Base-by-base conservation (phyloP, 305 asterid genomes). In the Fraxinus xanthoxyloides region DNA sequence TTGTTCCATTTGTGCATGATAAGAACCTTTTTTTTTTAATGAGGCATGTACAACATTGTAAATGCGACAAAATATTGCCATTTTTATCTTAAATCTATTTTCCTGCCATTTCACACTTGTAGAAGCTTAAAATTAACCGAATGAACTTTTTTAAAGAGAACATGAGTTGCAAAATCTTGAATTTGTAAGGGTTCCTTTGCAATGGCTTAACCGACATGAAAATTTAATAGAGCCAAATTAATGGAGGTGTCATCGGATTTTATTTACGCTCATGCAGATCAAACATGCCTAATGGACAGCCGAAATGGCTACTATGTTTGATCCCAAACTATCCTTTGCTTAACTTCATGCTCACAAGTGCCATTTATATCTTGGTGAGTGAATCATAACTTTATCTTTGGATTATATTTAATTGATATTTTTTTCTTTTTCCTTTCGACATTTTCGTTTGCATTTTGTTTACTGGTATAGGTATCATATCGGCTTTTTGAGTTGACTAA, bases 401-500 rank as follows among this genome's bases (percentile, higher is more conserved):
- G 6, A 21, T 69, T 5, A 34, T 54, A 75, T 17, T 82, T 48
- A 23, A 77, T 9, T 54, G 48, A 31, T 86, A 2, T 70, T 23
- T 76, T 34, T 30, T 78, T 6, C 26, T 54, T 23, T 75, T 65
- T 28, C 35, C 38, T 59, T 73, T 32, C 77, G 21, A 70, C 76
- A 59, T 40, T 67, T 65, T 65, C 65, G 32, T 3, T 84, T 30
- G 28, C 75, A 35, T 32, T 51, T 40, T 28, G 38, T 12, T 67
- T 19, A 23, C 80, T 31, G 79, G 67, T 88, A 86, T 94, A 95
- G 98, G 83, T 94, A 85, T 95, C 98, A 8, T 84, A 85, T 85
- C 83, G 98, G 65, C 87, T 94, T 76, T 95, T 94, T 87, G 97
- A 92, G 89, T 92, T 94, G 87, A 94, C 98, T 76, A 95, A 95